Evolutionary conservation across 202 grass and related monocot genomes (phyloP).

Genomic region (Setaria viridis): DNA sequence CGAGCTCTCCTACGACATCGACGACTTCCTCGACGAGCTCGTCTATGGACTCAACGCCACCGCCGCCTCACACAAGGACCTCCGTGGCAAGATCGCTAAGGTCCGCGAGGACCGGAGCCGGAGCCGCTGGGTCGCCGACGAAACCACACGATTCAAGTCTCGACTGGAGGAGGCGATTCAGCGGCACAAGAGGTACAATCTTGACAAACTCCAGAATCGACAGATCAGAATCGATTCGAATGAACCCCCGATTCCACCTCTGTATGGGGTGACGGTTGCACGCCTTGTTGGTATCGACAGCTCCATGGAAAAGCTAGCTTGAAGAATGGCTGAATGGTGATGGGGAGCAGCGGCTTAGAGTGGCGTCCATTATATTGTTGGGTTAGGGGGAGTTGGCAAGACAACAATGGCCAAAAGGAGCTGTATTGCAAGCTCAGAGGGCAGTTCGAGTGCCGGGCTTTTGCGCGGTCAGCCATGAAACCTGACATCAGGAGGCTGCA

Average conservation of each 20-base stretch:
- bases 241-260: too few relatives aligned
- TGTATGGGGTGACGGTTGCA: too few relatives aligned
- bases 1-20: slow-evolving; percentile 26
- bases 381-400: background rate
- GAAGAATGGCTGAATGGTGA: background rate
- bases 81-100: background rate
- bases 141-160: background rate
- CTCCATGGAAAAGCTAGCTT: background rate
- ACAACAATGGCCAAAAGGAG: background rate
- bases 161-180: background rate
- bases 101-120: background rate
- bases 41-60: background rate
- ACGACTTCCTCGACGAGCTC: slow-evolving; percentile 21
- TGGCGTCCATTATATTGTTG: background rate
- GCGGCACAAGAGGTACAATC: background rate
- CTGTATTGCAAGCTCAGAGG: background rate
- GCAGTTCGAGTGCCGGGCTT: background rate
- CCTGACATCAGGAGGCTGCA: background rate
- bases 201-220: background rate
- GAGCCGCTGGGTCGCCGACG: background rate
- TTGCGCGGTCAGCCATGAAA: background rate
- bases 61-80: background rate
- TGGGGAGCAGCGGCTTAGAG: background rate
- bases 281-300: background rate
- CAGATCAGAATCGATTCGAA: background rate